Evolutionary conservation across 306 rosid genomes (phyloP), one percentile per base, ranked within the genome.

Genomic region (Pterocarpus macrocarpus): DNA sequence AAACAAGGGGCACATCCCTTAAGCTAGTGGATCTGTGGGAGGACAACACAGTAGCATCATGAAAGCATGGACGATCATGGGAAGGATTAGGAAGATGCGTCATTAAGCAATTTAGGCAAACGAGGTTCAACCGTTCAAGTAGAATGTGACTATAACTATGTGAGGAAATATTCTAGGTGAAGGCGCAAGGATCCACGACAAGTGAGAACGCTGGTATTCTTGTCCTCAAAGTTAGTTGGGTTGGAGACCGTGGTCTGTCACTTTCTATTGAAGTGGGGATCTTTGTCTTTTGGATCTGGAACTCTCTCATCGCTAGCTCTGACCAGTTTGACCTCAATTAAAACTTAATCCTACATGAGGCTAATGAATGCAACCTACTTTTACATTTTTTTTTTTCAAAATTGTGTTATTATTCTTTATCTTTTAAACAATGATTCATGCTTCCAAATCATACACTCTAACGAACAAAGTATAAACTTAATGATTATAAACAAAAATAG

Each of bases 1-100:
- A 41, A 69, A 16, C 15, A 52, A 78, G 86, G 76, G 77, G 68
- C 86, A 72, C 66, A 58, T 72, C 80, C 83, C 83, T 65, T 43
- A 8, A 83, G 62, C 14, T 13, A 56, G 80, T 71, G 76, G 84
- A 84, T 73, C 50, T 73, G 50, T 79, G 81, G 83, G 86, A 77
- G 70, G 70, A 64, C 50, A 22, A 22, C 28, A 22, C 28, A 36
- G 8, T 15, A 14, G 13, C 56, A 73, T 35, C 7, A 28, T 2
- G n/a, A 67, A 74, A 32, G 7, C 39, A 44, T 34, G 50, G 62
- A 62, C 67, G 43, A 41, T 58, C 35, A 69, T 47, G 81, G 81
- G 65, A 75, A 59, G 71, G 15, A 5, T 2, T 34, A 55, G 57
- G 45, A 67, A 44, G 43, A 77, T 77, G 70, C 56, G 81, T 64